These are phyloP conservation scores for Solanum chiquidenum DNA, from an alignment of 257 asterid species.

Conservation along the genomic window DNA sequence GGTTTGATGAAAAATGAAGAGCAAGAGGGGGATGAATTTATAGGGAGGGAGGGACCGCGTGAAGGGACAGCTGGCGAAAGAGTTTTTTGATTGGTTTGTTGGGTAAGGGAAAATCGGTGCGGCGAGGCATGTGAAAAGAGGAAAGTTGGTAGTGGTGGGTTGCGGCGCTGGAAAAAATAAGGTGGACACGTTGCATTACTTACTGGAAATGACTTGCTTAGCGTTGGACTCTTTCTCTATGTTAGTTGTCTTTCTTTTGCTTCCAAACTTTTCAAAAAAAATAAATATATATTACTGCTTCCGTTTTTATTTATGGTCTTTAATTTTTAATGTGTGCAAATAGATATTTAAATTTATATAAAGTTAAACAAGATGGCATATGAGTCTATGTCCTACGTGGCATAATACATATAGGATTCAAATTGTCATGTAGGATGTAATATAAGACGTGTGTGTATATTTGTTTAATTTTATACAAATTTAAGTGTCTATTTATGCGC, in stretches of 20 bases:
- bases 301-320: no score
- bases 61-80: neutral
- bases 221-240: neutral
- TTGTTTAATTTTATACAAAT: accelerated
- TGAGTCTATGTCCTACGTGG: accelerated
- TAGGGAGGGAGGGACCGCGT: neutral
- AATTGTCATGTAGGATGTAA: no score
- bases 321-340: no score
- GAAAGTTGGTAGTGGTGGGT: neutral
- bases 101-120: neutral
- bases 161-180: neutral
- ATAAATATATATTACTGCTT: no score
- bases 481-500: accelerated
- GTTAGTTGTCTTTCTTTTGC: neutral
- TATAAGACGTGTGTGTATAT: accelerated
- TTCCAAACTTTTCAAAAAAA: neutral
- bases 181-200: neutral
- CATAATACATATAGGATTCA: no score
- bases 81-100: neutral
- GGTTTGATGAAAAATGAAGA: neutral
- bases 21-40: neutral
- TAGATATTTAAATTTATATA: no score
- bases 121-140: neutral
- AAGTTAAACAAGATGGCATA: accelerated
- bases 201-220: neutral